These are phyloP conservation scores for Hemisphaericaspora nanyangensis DNA, from an alignment of 805 yeast genomes.

Conservation along the genomic window DNA sequence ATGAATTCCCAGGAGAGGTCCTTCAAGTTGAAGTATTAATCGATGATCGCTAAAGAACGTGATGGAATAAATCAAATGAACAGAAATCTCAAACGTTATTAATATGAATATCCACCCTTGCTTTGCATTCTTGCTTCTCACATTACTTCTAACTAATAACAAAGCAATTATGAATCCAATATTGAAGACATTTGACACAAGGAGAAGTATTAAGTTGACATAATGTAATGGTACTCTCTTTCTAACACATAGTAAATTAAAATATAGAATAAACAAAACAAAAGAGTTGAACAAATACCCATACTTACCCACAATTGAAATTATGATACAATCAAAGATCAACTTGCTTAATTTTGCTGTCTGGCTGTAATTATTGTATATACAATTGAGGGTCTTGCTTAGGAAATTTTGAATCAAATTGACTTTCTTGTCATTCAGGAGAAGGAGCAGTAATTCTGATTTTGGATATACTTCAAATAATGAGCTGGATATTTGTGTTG, in stretches of 20 bases:
- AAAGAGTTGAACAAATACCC: not conserved
- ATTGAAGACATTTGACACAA: not conserved
- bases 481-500: not conserved
- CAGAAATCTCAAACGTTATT: not conserved
- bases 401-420: too few relatives aligned
- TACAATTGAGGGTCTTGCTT: too few relatives aligned
- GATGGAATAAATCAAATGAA: not conserved
- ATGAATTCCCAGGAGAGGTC: not conserved
- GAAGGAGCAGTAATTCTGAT: not conserved
- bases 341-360: too few relatives aligned
- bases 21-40: not conserved
- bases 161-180: constrained; percentile 1
- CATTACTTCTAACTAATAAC: not conserved
- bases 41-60: not conserved
- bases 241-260: not conserved
- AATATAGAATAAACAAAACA: not conserved
- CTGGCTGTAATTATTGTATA: too few relatives aligned
- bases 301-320: not conserved
- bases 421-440: too few relatives aligned
- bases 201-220: not conserved
- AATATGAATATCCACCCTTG: not conserved
- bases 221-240: constrained; percentile 3
- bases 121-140: not conserved
- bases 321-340: not conserved
- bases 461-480: not conserved